Evolutionary conservation across 2,329 filamentous ascomycete species (phyloP), one percentile per base, ranked within the genome.

Genomic region (Colletotrichum destructivum): DNA sequence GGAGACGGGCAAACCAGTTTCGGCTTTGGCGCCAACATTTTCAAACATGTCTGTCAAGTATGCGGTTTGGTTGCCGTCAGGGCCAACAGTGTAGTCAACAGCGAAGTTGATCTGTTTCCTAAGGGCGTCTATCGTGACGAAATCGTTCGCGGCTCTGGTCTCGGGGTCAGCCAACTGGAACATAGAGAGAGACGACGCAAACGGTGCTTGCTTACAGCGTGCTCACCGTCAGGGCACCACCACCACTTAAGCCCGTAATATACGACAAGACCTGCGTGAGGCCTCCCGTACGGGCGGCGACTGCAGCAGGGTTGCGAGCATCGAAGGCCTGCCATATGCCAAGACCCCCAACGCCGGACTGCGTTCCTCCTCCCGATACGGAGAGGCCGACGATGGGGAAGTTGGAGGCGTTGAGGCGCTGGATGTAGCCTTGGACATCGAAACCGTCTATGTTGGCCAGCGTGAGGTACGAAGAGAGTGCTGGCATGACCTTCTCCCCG

Each of bases 291-390:
- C 75, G 71, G 2, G 76, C 74, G 3, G 72, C 49, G 0, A 69
- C 61, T 0, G 77, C 77, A 0, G 54, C 40, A 0, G 69, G 62
- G 13, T 79, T 77, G 5, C 77, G 75, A 9, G 72, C 73, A 62
- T 79, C 78, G 12, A 74, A 79, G 0, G 78, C 78, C 12, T 78
- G 76, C 75, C 76, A 79, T 35, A 79, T 59, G 0, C 78, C 78
- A 0, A 79, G 38, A 0, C 78, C 78, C 3, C 78, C 78, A 11
- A 79, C 52, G 2, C 78, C 78, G 18, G 78, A 78, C 52, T 79
- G 78, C 0, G 78, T 78, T 0, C 77, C 78, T 40, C 77, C 78
- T 0, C 77, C 78, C 0, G 78, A 79, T 12, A 79, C 62, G 1
- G 78, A 74, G 8, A 78, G 66, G 0, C 77, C 77, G 15, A 79